A percentile compares a stretch with the other conserved stretches of the same genome.
phyloP scores from a whole-genome alignment of 495 filamentous ascomycete genomes.

The Penicillium taxi region DNA sequence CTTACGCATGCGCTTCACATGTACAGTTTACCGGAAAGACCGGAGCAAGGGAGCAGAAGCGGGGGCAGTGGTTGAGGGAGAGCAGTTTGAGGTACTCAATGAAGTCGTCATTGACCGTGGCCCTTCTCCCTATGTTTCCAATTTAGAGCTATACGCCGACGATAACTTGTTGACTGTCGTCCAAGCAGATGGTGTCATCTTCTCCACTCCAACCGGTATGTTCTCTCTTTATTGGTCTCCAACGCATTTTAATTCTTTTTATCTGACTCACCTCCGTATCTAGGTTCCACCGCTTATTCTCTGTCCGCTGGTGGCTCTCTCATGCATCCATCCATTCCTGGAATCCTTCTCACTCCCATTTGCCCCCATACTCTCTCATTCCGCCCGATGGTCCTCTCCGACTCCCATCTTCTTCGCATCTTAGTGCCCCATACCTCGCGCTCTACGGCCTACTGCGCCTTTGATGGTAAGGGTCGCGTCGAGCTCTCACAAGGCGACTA shows the following conservation, averaged over 20 bases:
- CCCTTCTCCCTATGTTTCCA: slow-evolving; percentile 93
- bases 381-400: slow-evolving; percentile 97
- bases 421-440: slow-evolving; percentile 76
- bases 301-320: slow-evolving; percentile 92
- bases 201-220: slow-evolving; percentile 84
- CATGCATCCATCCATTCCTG: slow-evolving; percentile 93
- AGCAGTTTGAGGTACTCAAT: slow-evolving; percentile 93
- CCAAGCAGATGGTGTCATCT: slow-evolving; percentile 94
- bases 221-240: neutral
- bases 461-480: slow-evolving; percentile 91
- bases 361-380: slow-evolving; percentile 96
- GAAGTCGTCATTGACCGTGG: slow-evolving; percentile 97
- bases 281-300: slow-evolving; percentile 87
- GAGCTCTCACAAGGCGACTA: slow-evolving; percentile 88
- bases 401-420: slow-evolving; percentile 82
- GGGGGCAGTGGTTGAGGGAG: slow-evolving; percentile 57
- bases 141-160: slow-evolving; percentile 89
- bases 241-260: neutral
- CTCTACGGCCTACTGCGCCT: slow-evolving; percentile 88
- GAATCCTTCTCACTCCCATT: slow-evolving; percentile 94
- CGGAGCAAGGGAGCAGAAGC: slow-evolving; percentile 37
- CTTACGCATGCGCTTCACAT: slow-evolving; percentile 95
- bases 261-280: neutral
- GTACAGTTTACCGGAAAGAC: slow-evolving; percentile 71
- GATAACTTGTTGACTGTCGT: slow-evolving; percentile 88